Evolutionary conservation across 148 eudicot genomes (phyloP).

Genomic region (Chenopodium album): DNA sequence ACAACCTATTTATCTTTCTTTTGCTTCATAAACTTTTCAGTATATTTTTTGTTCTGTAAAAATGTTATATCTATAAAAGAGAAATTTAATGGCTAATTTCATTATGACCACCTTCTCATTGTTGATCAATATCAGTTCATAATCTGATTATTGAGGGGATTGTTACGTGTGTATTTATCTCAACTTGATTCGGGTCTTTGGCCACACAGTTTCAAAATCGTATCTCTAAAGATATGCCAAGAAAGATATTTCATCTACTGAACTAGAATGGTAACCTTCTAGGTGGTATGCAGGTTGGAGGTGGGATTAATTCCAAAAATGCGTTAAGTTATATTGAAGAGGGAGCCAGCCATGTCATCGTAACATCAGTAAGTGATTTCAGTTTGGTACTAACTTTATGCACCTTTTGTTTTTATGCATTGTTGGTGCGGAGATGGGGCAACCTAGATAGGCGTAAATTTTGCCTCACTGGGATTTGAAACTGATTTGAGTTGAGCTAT

Average conservation of each 20-base stretch:
- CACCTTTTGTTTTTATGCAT: neutral
- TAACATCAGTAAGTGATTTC: constrained; percentile 65
- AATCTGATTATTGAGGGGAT: neutral
- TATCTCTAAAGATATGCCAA: neutral
- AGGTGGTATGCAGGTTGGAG: constrained; percentile 99
- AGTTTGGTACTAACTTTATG: neutral
- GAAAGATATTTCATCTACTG: constrained; percentile 26
- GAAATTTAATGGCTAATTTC: neutral
- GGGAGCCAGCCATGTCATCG: constrained; percentile 97
- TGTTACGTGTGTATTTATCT: neutral
- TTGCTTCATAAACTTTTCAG: neutral
- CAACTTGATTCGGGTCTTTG: neutral
- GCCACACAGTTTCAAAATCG: neutral
- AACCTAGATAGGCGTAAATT: neutral
- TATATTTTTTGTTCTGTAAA: neutral
- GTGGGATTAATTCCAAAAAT: constrained; percentile 79
- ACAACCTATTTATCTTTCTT: no score
- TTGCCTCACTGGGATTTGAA: neutral
- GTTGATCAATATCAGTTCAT: no score
- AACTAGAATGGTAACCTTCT: constrained; percentile 56
- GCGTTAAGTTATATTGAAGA: constrained; percentile 78
- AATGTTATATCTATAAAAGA: neutral
- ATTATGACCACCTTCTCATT: neutral
- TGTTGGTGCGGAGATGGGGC: neutral
- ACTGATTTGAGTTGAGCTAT: neutral